Conservation (phyloP, 345 rosid species). For the Raphanus raphanistrum region DNA sequence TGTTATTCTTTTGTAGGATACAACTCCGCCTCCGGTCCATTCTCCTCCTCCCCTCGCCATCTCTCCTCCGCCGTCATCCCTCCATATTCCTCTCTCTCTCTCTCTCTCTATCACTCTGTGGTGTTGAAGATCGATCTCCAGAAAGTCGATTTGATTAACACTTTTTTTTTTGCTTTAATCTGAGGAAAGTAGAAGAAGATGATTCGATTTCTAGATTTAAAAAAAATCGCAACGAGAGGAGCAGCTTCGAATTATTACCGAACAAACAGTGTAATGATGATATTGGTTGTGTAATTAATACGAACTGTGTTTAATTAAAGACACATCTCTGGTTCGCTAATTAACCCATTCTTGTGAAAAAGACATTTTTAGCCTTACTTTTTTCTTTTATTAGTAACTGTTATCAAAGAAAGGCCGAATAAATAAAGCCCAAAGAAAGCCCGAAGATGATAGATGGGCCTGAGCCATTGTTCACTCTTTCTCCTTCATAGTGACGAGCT, state of each 20-base stretch:
- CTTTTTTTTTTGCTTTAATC: conserved; percentile 10
- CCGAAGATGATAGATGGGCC: background rate
- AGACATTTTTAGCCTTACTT: background rate
- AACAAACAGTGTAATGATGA: background rate
- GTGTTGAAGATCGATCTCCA: conserved; percentile 11
- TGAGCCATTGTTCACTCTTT: background rate
- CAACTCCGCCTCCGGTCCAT: conserved; percentile 50
- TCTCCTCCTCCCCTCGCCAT: conserved; percentile 70
- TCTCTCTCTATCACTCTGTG: background rate
- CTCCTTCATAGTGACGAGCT: background rate
- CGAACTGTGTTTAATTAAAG: background rate
- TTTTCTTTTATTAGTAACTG: background rate
- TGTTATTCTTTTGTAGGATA: conserved; percentile 74
- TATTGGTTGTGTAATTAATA: background rate
- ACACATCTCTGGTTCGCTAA: background rate
- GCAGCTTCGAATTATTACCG: background rate
- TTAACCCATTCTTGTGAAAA: background rate
- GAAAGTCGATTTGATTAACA: conserved; percentile 8
- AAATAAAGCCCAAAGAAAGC: conserved; percentile 23
- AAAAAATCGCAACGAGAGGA: conserved; percentile 14
- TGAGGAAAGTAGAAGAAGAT: conserved; percentile 9
- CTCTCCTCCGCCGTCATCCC: conserved; percentile 53
- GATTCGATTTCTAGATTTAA: conserved; percentile 24
- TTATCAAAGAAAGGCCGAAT: conserved; percentile 18
- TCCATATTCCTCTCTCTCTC: conserved; percentile 37